phyloP scores from a whole-genome alignment of 2,329 filamentous ascomycete genomes.

The Arthrobotrys sphaeroides region DNA sequence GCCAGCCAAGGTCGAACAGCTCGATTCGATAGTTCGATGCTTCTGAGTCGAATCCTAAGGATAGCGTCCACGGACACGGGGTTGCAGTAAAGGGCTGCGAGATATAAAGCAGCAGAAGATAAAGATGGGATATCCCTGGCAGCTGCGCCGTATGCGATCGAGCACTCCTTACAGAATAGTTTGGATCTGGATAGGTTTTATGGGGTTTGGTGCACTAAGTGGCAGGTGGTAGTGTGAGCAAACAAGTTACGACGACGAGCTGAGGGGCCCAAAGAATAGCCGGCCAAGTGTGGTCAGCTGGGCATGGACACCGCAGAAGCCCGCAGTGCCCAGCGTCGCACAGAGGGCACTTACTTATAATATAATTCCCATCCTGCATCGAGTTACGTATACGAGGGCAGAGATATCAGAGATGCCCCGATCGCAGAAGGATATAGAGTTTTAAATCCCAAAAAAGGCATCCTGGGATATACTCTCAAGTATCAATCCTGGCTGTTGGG shows the following conservation, averaged over 20 bases:
- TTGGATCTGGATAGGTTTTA: background rate
- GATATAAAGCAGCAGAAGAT: background rate
- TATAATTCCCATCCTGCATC: too few species aligned
- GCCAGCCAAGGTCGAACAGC: background rate
- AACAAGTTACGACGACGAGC: background rate
- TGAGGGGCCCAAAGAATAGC: background rate
- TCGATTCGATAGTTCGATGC: conserved; percentile 29
- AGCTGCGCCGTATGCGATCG: conserved; percentile 19
- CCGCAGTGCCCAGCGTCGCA: too few species aligned
- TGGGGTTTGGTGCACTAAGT: background rate
- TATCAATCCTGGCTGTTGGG: background rate
- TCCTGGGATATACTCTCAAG: too few species aligned
- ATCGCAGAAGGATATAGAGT: too few species aligned
- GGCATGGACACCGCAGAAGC: too few species aligned
- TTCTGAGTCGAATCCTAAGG: background rate
- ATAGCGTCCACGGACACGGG: background rate
- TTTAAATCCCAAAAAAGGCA: too few species aligned
- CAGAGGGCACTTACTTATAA: too few species aligned
- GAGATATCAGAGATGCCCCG: too few species aligned
- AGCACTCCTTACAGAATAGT: background rate
- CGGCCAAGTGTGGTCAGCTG: background rate
- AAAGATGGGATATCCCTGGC: background rate
- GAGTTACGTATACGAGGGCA: too few species aligned
- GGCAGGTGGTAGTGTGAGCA: conserved; percentile 49
- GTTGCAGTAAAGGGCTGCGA: background rate